phyloP scores from a whole-genome alignment of 441 rosid species.

The Corymbia citriodora region DNA sequence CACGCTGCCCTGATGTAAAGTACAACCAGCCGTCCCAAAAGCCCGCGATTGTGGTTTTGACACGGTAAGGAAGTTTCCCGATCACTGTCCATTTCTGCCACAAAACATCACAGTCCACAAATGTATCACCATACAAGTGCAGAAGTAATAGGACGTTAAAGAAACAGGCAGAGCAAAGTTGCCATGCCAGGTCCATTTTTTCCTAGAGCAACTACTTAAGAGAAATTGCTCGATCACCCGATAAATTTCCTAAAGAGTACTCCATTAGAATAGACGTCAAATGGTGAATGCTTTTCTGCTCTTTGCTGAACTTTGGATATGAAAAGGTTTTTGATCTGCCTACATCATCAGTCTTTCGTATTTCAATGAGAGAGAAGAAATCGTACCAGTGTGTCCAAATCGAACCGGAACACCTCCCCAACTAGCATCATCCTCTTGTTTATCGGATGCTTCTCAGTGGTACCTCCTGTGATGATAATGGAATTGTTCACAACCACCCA shows the following conservation, averaged over 20 bases:
- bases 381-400: conserved; percentile 61
- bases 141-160: not conserved
- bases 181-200: not conserved
- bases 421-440: conserved; percentile 85
- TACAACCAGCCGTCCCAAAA: conserved; percentile 80
- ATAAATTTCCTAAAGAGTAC: not conserved
- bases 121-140: not conserved
- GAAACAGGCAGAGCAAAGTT: not conserved
- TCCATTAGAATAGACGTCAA: not conserved
- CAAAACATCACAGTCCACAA: not conserved
- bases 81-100: conserved; percentile 87
- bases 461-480: conserved; percentile 82
- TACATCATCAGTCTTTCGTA: not conserved
- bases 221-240: not conserved
- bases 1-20: conserved; percentile 93
- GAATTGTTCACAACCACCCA: conserved; percentile 84
- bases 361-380: not conserved
- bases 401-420: conserved; percentile 81
- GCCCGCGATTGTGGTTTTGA: conserved; percentile 79
- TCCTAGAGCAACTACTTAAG: not conserved
- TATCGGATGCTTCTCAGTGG: conserved; percentile 89
- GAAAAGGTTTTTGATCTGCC: not conserved
- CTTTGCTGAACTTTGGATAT: not conserved
- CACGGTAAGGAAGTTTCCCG: conserved; percentile 85
- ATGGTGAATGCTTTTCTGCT: not conserved